phyloP scores from a whole-genome alignment of 2,329 filamentous ascomycete species.

The Exophiala spinifera region DNA sequence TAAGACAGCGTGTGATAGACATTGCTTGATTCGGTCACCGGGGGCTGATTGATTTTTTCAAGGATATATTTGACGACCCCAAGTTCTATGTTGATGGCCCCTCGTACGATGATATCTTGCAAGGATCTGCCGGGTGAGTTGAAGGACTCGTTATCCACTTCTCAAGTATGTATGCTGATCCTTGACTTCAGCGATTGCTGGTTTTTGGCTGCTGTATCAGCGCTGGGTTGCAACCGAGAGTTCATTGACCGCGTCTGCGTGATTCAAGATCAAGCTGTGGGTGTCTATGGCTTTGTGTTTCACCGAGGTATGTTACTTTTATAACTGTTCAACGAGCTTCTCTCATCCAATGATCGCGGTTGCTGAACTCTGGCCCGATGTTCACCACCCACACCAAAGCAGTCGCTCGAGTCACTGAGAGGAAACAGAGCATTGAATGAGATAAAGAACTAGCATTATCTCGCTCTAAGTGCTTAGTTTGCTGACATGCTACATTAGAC shows the following conservation, averaged over 20 bases:
- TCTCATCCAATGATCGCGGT: no score
- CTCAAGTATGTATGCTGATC: not conserved
- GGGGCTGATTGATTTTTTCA: slow-evolving; percentile 23
- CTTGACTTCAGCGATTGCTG: slow-evolving; percentile 65
- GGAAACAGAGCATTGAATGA: no score
- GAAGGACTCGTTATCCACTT: not conserved
- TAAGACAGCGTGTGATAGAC: slow-evolving; percentile 31
- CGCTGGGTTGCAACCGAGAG: slow-evolving; percentile 69
- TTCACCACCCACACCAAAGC: no score
- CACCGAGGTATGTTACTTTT: slow-evolving; percentile 59
- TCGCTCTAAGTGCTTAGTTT: not conserved
- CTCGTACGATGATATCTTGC: slow-evolving; percentile 72
- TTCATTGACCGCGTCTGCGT: slow-evolving; percentile 73
- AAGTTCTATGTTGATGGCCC: slow-evolving; percentile 75
- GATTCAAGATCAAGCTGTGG: slow-evolving; percentile 67
- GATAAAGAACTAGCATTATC: no score
- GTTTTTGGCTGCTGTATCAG: slow-evolving; percentile 77
- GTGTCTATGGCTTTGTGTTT: slow-evolving; percentile 84
- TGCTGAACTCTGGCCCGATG: no score
- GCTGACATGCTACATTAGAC: slow-evolving; percentile 46
- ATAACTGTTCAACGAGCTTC: no score
- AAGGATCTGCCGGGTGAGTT: slow-evolving; percentile 55
- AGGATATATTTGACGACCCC: slow-evolving; percentile 73
- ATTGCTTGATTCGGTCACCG: no score
- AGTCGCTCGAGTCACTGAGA: no score